Conservation (phyloP, 2,329 filamentous ascomycete species). For the Rhynchosporium agropyri region DNA sequence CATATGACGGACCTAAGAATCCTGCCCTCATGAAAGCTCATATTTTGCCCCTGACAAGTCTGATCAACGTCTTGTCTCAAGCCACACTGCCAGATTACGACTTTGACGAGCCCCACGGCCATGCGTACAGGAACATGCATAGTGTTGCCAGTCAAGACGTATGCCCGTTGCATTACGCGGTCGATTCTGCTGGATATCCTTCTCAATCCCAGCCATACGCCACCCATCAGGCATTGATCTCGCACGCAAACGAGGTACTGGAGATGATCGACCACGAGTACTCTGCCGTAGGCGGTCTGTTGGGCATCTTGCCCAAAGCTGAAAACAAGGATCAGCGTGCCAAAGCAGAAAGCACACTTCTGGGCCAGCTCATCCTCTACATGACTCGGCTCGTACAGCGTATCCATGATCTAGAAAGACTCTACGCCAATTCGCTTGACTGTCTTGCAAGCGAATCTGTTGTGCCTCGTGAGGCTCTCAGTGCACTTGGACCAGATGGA, state of each 20-base stretch:
- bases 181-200: constrained; percentile 12
- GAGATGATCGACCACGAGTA: constrained; percentile 64
- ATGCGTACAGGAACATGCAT: neutral
- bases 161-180: constrained; percentile 35
- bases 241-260: constrained; percentile 62
- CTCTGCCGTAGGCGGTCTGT: constrained; percentile 56
- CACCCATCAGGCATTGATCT: constrained; percentile 47
- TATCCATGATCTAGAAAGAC: constrained; percentile 59
- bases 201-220: constrained; percentile 35
- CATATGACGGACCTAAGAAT: constrained; percentile 50
- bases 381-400: constrained; percentile 56
- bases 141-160: constrained; percentile 25
- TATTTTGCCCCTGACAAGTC: constrained; percentile 34
- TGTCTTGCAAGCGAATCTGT: constrained; percentile 53
- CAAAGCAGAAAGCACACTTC: constrained; percentile 53
- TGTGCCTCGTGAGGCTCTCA: constrained; percentile 55
- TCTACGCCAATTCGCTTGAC: constrained; percentile 55
- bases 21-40: constrained; percentile 29
- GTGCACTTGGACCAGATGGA: constrained; percentile 55
- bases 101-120: neutral
- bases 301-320: constrained; percentile 55
- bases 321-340: constrained; percentile 44
- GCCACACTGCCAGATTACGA: neutral
- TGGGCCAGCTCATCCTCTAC: constrained; percentile 60
- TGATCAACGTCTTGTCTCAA: constrained; percentile 35